Base-by-base conservation (phyloP, 305 asterid species). In the Fraxinus xanthoxyloides region DNA sequence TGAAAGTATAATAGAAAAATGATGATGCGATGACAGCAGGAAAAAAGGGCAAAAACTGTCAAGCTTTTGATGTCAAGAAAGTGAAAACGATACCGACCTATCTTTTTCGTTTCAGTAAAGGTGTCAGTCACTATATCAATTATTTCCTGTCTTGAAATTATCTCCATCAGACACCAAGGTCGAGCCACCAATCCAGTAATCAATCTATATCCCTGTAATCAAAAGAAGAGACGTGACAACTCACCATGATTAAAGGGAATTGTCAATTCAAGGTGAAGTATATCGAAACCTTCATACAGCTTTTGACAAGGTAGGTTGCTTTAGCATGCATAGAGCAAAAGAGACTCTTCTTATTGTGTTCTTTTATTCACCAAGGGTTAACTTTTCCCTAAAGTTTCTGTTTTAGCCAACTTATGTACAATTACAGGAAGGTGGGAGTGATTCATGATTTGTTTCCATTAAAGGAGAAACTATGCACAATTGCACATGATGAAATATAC, bases 151-250 rank as follows among this genome's bases (percentile, higher is more conserved):
- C 91, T 87, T 43, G 97, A 91, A 79, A 92, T 79, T 36, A 93
- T 88, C 88, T 95, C 99, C 88, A 85, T 84, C 87, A 94, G 89
- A 89, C 91, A 91, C 99, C 99, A 94, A 10, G 96, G 90, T 82
- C 98, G 95, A 88, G 90, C 90, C 84, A 90, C 97, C 87, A 92
- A 75, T 79, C 93, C 99, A 79, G 90, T 85, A 75, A 93, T 87
- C 90, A 94, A 80, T 83, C 98, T 90, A 77, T 94, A 94, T 2
- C 97, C 98, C 98, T 95, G 92, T 40, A 80, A 80, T 56, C 70
- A 2, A 46, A 54, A 79, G 59, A 78, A 72, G 38, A 17, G 75
- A 40, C n/a, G 38, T 23, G 76, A 36, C 48, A 43, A 54, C 34
- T 65, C 73, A 26, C 1, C 32, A 12, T 65, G 73, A 65, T 56